Conservation (phyloP, 23 red algal genomes). For the Gracilaria domingensis region DNA sequence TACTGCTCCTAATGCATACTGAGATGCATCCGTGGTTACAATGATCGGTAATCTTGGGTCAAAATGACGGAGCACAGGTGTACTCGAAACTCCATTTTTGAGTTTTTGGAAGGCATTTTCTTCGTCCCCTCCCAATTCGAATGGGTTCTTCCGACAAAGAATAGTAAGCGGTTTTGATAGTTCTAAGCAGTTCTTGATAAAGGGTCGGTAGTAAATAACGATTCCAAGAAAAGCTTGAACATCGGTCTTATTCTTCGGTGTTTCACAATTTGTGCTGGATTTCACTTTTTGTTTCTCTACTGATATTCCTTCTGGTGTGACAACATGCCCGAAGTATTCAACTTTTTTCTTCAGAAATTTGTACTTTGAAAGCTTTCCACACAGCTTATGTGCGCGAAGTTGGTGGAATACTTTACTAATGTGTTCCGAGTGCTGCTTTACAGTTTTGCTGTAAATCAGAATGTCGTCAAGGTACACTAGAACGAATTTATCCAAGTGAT, state of each 20-base stretch:
- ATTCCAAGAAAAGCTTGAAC: constrained; percentile 37
- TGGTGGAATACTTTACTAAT: neutral
- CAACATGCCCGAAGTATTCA: constrained; percentile 30
- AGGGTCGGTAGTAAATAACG: constrained; percentile 46
- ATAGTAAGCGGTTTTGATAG: constrained; percentile 3
- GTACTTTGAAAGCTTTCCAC: constrained; percentile 20
- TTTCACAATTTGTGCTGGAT: neutral
- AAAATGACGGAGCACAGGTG: constrained; percentile 38
- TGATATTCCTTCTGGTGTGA: constrained; percentile 16
- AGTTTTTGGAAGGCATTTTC: neutral
- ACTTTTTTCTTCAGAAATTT: neutral
- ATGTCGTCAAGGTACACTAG: constrained; percentile 16
- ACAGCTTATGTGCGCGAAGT: neutral
- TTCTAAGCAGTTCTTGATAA: constrained; percentile 12
- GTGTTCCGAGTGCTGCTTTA: constrained; percentile 17
- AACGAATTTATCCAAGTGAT: constrained; percentile 15
- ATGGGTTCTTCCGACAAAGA: neutral
- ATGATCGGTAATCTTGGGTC: neutral
- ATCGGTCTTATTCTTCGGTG: constrained; percentile 22
- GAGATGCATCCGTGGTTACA: constrained; percentile 13
- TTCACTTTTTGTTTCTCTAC: neutral
- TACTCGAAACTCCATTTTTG: neutral
- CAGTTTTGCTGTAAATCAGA: neutral
- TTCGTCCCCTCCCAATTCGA: neutral
- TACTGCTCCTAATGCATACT: constrained; percentile 47